Percentiles rank a stretch among this genome's conserved stretches.
These are phyloP conservation scores for Phytophthora fragariae DNA, from an alignment of 352 stramenopile species.

Conservation along the genomic window DNA sequence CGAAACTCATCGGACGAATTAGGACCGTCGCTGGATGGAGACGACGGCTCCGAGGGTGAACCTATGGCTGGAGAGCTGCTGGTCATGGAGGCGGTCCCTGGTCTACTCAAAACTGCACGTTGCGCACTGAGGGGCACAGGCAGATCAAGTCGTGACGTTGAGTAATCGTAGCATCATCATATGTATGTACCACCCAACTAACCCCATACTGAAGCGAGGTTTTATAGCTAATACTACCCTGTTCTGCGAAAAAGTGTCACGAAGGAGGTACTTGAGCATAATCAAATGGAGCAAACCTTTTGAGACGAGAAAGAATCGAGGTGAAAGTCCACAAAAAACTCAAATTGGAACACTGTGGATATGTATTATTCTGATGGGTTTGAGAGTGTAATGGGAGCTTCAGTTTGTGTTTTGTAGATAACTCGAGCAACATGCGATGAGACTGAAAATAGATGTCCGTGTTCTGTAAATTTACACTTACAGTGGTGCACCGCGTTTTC, in stretches of 20 bases:
- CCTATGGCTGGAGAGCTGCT: not conserved
- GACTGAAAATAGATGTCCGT: too few species aligned
- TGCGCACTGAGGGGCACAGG: slow-evolving; percentile 1
- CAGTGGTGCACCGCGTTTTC: too few species aligned
- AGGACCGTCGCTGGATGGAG: not conserved
- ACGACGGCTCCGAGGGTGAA: not conserved
- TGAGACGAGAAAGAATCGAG: too few species aligned
- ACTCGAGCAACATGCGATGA: too few species aligned
- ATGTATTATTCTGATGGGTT: too few species aligned
- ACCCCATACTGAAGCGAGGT: not conserved
- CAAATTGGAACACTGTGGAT: too few species aligned
- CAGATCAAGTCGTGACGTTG: not conserved
- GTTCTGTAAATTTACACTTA: too few species aligned
- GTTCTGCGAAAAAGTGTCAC: not conserved
- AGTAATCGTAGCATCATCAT: not conserved
- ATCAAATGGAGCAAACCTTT: not conserved
- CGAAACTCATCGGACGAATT: not conserved
- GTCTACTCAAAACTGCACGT: not conserved
- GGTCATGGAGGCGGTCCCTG: not conserved
- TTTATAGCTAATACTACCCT: not conserved
- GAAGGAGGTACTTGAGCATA: not conserved
- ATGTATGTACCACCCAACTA: not conserved
- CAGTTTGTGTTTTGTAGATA: too few species aligned
- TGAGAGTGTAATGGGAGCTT: too few species aligned
- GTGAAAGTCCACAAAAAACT: too few species aligned